Percentiles rank a stretch among this genome's conserved stretches.
These are phyloP conservation scores for Butyriboletus loyo DNA, from an alignment of 768 basidiomycete genomes.

Conservation along the genomic window DNA sequence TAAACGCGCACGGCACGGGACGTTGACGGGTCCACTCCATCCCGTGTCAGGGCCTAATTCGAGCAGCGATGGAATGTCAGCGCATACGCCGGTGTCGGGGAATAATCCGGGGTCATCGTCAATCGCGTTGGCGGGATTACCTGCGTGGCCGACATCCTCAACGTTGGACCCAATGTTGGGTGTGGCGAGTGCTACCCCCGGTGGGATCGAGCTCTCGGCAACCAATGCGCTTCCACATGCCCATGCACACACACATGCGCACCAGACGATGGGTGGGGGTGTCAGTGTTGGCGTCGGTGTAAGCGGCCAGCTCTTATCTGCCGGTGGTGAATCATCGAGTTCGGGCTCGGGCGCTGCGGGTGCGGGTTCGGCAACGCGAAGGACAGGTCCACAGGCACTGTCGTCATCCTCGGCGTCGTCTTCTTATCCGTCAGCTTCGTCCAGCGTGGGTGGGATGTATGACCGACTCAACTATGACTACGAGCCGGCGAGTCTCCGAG, in stretches of 20 bases:
- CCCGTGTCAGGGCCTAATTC: conserved; percentile 19
- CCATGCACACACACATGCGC: conserved; percentile 6
- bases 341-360: conserved; percentile 5
- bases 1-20: conserved; percentile 31
- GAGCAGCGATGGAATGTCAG: conserved; percentile 17
- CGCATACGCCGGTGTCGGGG: conserved; percentile 17
- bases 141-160: conserved; percentile 33
- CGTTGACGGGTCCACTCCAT: conserved; percentile 21
- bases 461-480: conserved; percentile 24
- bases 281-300: conserved; percentile 6
- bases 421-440: conserved; percentile 15
- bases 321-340: conserved; percentile 12
- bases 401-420: conserved; percentile 15
- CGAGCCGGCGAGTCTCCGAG: conserved; percentile 14
- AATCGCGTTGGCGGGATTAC: conserved; percentile 27
- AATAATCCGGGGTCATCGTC: conserved; percentile 14
- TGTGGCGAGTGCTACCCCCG: conserved; percentile 31
- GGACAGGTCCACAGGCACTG: conserved; percentile 13
- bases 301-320: conserved; percentile 21
- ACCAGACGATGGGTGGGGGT: conserved; percentile 10
- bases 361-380: conserved; percentile 4
- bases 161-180: conserved; percentile 31
- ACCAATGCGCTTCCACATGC: conserved; percentile 8
- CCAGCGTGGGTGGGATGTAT: conserved; percentile 17
- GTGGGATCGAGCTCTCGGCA: conserved; percentile 30